Conservation (phyloP, 331 rosid species). For the Ulmus americana region DNA sequence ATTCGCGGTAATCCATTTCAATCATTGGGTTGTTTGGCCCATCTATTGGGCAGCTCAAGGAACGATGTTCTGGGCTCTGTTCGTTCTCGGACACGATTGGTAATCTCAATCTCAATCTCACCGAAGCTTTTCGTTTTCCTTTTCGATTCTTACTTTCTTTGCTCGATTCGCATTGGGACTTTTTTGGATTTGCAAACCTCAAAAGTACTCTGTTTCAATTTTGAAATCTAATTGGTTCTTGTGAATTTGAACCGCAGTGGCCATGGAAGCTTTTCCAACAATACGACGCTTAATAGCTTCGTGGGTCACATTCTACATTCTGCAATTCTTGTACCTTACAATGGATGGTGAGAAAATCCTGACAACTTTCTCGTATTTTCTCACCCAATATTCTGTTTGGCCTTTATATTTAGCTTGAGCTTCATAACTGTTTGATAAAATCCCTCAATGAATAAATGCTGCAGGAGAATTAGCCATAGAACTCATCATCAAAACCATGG, state of each 20-base stretch:
- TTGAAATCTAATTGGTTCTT: background rate
- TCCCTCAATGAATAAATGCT: background rate
- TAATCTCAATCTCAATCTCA: slow-evolving; percentile 16
- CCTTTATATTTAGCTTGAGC: no score
- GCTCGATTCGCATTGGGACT: background rate
- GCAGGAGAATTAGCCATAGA: slow-evolving; percentile 93
- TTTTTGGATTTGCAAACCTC: background rate
- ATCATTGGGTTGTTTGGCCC: slow-evolving; percentile 60
- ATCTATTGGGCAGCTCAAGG: slow-evolving; percentile 81
- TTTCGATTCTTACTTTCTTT: background rate
- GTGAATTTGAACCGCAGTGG: slow-evolving; percentile 46
- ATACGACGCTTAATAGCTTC: slow-evolving; percentile 20
- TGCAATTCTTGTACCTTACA: slow-evolving; percentile 37
- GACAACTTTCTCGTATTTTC: no score
- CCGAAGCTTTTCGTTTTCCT: background rate
- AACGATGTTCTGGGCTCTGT: slow-evolving; percentile 95
- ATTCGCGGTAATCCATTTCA: slow-evolving; percentile 35
- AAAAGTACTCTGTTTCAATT: background rate
- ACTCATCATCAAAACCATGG: slow-evolving; percentile 99
- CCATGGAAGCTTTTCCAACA: slow-evolving; percentile 46
- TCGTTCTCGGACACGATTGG: slow-evolving; percentile 98
- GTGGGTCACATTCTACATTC: slow-evolving; percentile 40
- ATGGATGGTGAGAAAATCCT: slow-evolving; percentile 24
- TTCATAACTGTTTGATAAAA: background rate
- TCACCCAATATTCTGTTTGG: background rate